Evolutionary conservation across 2,329 filamentous ascomycete genomes (phyloP), one percentile per base, ranked within the genome.

Genomic region (Phialophora expanda): DNA sequence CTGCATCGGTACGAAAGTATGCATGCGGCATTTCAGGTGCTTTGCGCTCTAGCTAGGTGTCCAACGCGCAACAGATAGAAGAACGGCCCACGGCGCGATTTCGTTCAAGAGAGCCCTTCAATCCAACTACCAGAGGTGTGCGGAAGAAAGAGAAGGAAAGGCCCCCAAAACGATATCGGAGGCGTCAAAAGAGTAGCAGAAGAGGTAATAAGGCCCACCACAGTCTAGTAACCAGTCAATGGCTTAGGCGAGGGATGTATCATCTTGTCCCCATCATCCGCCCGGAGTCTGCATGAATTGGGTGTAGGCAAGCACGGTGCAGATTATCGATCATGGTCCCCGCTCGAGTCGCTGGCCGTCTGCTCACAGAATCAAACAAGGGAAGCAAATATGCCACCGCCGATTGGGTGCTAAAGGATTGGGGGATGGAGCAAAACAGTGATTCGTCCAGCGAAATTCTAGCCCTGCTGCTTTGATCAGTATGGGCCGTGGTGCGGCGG

Each of bases 291-390:
- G 24, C 53, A 20, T 28, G 53, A 11, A 34, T 34, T 55, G 28
- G 28, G 53, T 12, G 17, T n/a, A 28, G 26, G 12, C 28, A 34
- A 12, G 12, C 28, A 20, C 9, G 4, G 9, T 8, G 53, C 28
- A 55, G 53, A 55, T 55, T 55, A 55, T 55, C 28, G 53, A 32
- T 55, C 53, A 55, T 20, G 24, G 38, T 55, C 11, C 28, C 20
- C n/a, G 20, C 48, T 51, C 12, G 48, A 51, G 48, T 51, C 14
- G 48, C 20, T 4, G 22, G 24, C 17, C 48, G 22, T 12, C 14
- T 51, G 22, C 22, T 51, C 48, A 51, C 20, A 12, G 46, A 28
- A 51, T 14, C 26, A 24, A 26, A 3, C 20, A 14, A 26, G 24
- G 4, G 22, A 51, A 5, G 24, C 48, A 51, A 22, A 22, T 22